phyloP scores from a whole-genome alignment of 2,329 filamentous ascomycete genomes.

The Aspergillus jensenii region DNA sequence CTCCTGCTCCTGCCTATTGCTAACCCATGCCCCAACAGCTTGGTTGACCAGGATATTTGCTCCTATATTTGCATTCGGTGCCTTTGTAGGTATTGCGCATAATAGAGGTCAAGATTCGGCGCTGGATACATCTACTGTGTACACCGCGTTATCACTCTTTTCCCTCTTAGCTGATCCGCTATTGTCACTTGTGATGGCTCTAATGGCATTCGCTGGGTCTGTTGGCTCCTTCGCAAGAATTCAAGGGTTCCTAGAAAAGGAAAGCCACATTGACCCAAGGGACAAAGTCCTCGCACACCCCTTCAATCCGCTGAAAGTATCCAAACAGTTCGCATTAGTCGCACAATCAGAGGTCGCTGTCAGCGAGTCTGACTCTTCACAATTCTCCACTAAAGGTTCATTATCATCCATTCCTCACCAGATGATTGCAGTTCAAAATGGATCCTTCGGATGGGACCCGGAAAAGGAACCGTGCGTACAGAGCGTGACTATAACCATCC shows the following conservation, averaged over 20 bases:
- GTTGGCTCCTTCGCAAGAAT: slow-evolving; percentile 49
- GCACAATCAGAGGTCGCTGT: slow-evolving; percentile 25
- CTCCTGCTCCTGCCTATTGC: background rate
- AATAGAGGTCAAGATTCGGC: slow-evolving; percentile 29
- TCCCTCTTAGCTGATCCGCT: slow-evolving; percentile 49
- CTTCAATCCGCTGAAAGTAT: slow-evolving; percentile 20
- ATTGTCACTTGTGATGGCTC: slow-evolving; percentile 46
- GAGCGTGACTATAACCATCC: slow-evolving; percentile 41
- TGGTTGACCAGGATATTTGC: slow-evolving; percentile 44
- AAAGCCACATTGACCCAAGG: slow-evolving; percentile 29
- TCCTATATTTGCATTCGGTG: slow-evolving; percentile 47
- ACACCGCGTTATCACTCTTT: slow-evolving; percentile 50
- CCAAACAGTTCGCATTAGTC: slow-evolving; percentile 19
- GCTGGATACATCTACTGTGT: slow-evolving; percentile 44
- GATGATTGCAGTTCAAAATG: slow-evolving; percentile 45
- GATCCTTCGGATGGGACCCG: slow-evolving; percentile 49
- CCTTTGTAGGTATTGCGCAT: slow-evolving; percentile 43
- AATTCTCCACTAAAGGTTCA: slow-evolving; percentile 22
- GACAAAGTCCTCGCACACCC: slow-evolving; percentile 10
- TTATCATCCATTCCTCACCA: slow-evolving; percentile 18
- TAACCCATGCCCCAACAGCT: slow-evolving; percentile 19
- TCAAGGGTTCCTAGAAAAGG: slow-evolving; percentile 45
- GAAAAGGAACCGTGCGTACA: slow-evolving; percentile 43
- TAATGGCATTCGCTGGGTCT: slow-evolving; percentile 45
- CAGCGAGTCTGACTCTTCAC: slow-evolving; percentile 23